Base-by-base conservation (phyloP, 1,284 basidiomycete genomes). In the Ganoderma sinense region DNA sequence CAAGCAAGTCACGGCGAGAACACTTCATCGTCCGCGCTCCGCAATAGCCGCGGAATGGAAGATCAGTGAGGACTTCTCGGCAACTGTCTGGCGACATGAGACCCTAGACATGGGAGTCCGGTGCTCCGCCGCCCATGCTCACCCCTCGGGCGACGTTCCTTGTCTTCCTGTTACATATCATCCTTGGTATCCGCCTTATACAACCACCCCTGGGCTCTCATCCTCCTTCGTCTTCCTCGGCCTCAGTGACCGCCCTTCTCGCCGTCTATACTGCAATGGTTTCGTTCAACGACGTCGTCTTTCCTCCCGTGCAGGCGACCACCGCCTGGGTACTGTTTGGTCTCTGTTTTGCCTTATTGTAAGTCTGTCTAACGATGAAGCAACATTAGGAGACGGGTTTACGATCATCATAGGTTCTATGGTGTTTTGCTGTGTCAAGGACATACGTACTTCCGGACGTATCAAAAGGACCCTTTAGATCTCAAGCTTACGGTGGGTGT, bases 341-440 rank as follows among this genome's bases (percentile, higher is more conserved):
- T 31, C 33, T 62, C 18, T 31, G 48, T 59, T 64, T 40, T 58
- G 29, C 29, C 20, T 18, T n/a, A 26, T 23, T 63, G 33, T 69
- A 55, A 29, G 62, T 64, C 10, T 16, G 33, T 31, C 7, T 2
- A 64, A 23, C 8, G n/a, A 20, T n/a, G 8, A 6, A 33, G 13
- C 4, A 20, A n/a, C 16, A 5, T 23, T 10, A 20, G 18, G 18
- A 33, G 4, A 45, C 8, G 13, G 18, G 20, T 4, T 33, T 51
- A 53, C 16, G 11, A 8, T 4, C 62, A 4, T 40, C 14, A 36
- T 26, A 51, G 62, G 45, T 51, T 64, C 62, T 64, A 48, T 23
- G 33, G 33, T 10, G 31, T 51, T 36, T 16, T 51, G 43, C 14
- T 23, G 23, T 39, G 64, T n/a, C 53, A 65, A 40, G 39, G 23